Conservation (phyloP, 148 eudicot species). For the Suaeda aralocaspica region DNA sequence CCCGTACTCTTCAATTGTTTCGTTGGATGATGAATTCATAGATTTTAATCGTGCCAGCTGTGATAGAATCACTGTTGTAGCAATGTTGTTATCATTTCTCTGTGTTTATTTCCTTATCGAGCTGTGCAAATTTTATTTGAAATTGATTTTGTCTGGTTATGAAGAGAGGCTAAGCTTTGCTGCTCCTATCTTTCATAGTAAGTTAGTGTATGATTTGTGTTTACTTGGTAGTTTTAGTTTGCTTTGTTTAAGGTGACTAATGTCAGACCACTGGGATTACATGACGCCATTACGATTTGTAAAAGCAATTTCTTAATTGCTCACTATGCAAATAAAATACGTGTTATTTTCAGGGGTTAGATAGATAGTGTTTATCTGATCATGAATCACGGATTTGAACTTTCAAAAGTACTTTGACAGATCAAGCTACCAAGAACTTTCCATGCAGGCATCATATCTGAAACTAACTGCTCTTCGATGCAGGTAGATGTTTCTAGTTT, state of each 20-base stretch:
- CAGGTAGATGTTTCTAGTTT: slow-evolving; percentile 67
- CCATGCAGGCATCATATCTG: neutral
- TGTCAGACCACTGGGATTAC: neutral
- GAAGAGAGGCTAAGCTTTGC: neutral
- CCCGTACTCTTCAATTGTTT: neutral
- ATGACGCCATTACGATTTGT: too few relatives aligned
- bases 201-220: neutral
- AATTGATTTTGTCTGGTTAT: neutral
- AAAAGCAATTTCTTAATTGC: neutral
- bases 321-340: neutral
- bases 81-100: neutral
- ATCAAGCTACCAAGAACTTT: neutral
- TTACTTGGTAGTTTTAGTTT: neutral
- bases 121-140: neutral
- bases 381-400: neutral
- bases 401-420: neutral
- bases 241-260: neutral
- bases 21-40: neutral
- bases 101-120: neutral
- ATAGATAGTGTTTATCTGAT: neutral
- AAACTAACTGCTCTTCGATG: slow-evolving; percentile 6
- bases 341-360: neutral
- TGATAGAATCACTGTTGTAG: neutral
- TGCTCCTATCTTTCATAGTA: too few relatives aligned
- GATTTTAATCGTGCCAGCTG: too few relatives aligned